phyloP scores from a whole-genome alignment of 768 basidiomycete genomes.

The Phaffia australis region DNA sequence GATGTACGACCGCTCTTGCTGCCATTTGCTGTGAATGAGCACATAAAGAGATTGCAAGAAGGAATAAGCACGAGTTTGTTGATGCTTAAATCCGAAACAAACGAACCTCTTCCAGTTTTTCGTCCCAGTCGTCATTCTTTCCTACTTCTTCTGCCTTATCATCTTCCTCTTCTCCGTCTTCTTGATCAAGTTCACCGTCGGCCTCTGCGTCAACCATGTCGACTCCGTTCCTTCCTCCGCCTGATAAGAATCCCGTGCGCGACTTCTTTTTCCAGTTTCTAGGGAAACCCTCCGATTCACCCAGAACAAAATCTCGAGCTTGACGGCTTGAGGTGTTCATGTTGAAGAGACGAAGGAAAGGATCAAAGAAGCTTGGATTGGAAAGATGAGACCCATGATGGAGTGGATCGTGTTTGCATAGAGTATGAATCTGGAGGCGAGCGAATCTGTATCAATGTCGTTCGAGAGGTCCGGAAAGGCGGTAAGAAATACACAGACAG shows the following conservation, averaged over 20 bases:
- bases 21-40: constrained; percentile 10
- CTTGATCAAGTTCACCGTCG: neutral
- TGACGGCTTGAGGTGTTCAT: constrained; percentile 9
- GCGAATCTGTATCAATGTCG: neutral
- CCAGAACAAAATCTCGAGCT: constrained; percentile 19
- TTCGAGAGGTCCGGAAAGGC: neutral
- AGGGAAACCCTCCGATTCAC: neutral
- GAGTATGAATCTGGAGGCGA: constrained; percentile 19
- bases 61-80: too few species aligned
- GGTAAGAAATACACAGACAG: neutral
- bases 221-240: neutral
- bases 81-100: too few species aligned
- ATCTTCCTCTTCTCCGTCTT: constrained; percentile 4
- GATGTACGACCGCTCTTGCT: constrained; percentile 20
- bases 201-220: neutral
- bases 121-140: neutral
- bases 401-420: constrained; percentile 2
- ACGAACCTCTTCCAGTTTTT: constrained; percentile 11
- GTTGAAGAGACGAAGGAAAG: constrained; percentile 6
- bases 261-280: constrained; percentile 3
- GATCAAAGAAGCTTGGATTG: neutral
- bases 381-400: neutral
- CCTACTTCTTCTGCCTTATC: neutral
- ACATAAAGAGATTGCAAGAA: too few species aligned
- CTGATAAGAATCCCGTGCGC: constrained; percentile 6